phyloP scores from a whole-genome alignment of 176 grass and related monocot genomes.

The Ampelocalamus luodianensis region DNA sequence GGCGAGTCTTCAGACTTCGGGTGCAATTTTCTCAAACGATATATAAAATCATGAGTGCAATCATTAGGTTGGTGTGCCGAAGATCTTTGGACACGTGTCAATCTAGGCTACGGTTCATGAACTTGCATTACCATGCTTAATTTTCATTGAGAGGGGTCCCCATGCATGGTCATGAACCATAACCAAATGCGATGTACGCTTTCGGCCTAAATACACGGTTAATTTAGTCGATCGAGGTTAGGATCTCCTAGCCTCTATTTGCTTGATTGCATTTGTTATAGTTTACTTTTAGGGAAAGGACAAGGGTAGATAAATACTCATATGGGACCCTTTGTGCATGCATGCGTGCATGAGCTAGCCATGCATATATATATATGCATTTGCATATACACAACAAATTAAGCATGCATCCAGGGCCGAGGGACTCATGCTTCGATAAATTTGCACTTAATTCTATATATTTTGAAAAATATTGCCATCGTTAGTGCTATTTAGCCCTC shows the following conservation, averaged over 20 bases:
- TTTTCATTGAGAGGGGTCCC: slow-evolving; percentile 38
- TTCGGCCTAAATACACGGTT: slow-evolving; percentile 35
- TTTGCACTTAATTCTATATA: no score
- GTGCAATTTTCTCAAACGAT: background rate
- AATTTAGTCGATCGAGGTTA: slow-evolving; percentile 30
- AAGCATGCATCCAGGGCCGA: no score
- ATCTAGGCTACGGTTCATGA: slow-evolving; percentile 19
- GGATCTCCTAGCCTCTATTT: slow-evolving; percentile 18
- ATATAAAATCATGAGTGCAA: slow-evolving; percentile 28
- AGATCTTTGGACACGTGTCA: slow-evolving; percentile 38
- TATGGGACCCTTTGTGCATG: background rate
- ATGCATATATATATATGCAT: slow-evolving; percentile 40
- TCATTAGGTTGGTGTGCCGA: slow-evolving; percentile 40
- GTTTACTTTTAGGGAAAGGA: slow-evolving; percentile 23
- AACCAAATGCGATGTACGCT: slow-evolving; percentile 21
- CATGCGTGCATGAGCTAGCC: slow-evolving; percentile 19
- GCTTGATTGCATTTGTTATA: background rate
- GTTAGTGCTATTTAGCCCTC: no score
- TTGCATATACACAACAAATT: slow-evolving; percentile 38
- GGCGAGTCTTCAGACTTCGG: background rate
- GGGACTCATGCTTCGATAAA: no score
- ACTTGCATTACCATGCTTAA: slow-evolving; percentile 16
- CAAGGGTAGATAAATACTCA: background rate
- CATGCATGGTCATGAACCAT: slow-evolving; percentile 11
- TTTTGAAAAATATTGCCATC: no score